Evolutionary conservation across 352 stramenopile genomes (phyloP), one percentile per base, ranked within the genome.

Genomic region (Phytopythium chamaehyphon): DNA sequence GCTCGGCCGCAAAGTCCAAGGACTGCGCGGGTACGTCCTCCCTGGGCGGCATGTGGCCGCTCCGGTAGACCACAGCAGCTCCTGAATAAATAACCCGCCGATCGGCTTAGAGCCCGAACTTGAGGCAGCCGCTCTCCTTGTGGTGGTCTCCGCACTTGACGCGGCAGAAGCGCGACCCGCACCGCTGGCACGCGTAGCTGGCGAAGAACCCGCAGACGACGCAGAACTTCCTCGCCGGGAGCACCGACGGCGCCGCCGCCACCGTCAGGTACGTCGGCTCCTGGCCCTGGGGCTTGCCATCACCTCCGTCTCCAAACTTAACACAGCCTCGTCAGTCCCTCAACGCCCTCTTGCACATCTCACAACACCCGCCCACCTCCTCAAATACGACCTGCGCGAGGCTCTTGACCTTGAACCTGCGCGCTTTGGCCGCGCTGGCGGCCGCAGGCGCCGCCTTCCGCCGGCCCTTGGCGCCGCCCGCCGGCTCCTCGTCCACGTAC

Each of bases 61-160:
- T 52, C 2, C 46, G 46, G 26, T 52, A 52, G 26, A 40, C 24
- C 16, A 15, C 24, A 48, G 7, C 42, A 37, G 2, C 14, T 8
- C 18, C 23, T 22, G 21, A 23, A 48, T 35, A 23, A 23, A 19
- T 48, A 11, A n/a, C 16, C 16, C 24, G 10, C 4, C 36, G 12
- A 40, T 43, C 15, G 38, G 3, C 16, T 71, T 57, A 90, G 19
- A 90, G 52, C 0, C 81, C 80, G 47, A 96, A 96, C 65, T 96
- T 96, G 47, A 96, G 72, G 53, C 88, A 96, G 21, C 88, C 74
- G 46, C 79, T 96, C 57, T 96, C 86, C 58, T 95, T 93, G 57
- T 96, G 86, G 31, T 92, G 79, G 47, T 96, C 83, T 28, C 73
- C 80, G 68, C 88, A 96, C 42, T 76, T 69, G 44, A 89, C 66